Base-by-base conservation (phyloP, 2,329 filamentous ascomycete genomes). In the Alternaria longipes region DNA sequence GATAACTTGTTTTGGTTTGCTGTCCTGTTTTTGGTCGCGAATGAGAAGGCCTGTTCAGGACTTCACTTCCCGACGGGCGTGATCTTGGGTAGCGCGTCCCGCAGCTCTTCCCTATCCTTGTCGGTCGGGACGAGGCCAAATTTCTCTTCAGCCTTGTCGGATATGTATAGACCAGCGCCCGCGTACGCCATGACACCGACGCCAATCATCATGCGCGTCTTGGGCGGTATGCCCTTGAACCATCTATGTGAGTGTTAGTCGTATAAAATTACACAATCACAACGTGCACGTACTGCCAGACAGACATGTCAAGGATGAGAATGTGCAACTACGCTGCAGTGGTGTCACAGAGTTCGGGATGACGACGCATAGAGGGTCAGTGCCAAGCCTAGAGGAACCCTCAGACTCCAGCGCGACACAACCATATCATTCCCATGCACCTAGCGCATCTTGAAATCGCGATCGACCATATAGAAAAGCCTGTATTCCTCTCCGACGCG, bases 151-250 rank as follows among this genome's bases (percentile, higher is more conserved):
- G 90, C 88, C 59, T 84, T 84, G 74, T 94, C 91, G 5, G 90
- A 88, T 18, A 91, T 74, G 74, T 90, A 89, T n/a, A 95, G 84
- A 16, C 92, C 94, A 41, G 88, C 81, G 41, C 83, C 81, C 14
- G 92, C 92, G 87, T 93, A 97, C 34, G 87, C 87, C 73, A 97
- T 87, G 67, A 97, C 80, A 69, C 89, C 90, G 50, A 88, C 76
- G 68, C 94, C 94, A 64, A 97, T 84, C 49, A 89, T 80, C 42
- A 92, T 80, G 58, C 91, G 90, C 24, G 91, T 90, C 68, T 86
- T 89, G 18, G 90, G 86, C 4, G 89, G 82, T 55, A 97, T 88
- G 70, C 86, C 87, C 74, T 85, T 89, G 82, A 93, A 97, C 71
- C 72, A 76, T 49, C 79, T 80, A 18, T 8, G 5, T 16, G 36